Evolutionary conservation across 2,329 filamentous ascomycete genomes (phyloP).

Genomic region (Lecanosticta acicola): DNA sequence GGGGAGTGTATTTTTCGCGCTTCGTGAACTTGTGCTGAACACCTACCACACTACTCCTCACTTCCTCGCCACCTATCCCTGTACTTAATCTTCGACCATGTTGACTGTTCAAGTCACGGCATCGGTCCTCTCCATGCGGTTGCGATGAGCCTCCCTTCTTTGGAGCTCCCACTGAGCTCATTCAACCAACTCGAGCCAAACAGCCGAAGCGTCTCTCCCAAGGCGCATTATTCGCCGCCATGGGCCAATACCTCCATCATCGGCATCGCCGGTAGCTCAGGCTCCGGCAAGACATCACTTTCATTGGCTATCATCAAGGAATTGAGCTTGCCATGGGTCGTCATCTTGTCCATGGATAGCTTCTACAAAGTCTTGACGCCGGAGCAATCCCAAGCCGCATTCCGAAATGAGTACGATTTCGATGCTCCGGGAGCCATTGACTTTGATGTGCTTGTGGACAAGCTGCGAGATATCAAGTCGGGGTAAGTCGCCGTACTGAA

Average conservation of each 20-base stretch:
- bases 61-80: slow-evolving; percentile 5
- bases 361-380: slow-evolving; percentile 88
- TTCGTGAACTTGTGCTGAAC: background rate
- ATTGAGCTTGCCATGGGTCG: slow-evolving; percentile 93
- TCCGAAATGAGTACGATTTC: slow-evolving; percentile 90
- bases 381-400: slow-evolving; percentile 74
- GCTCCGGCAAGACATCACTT: slow-evolving; percentile 90
- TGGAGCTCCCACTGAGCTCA: slow-evolving; percentile 24
- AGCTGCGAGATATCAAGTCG: slow-evolving; percentile 76
- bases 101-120: slow-evolving; percentile 25
- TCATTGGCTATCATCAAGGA: slow-evolving; percentile 85
- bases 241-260: slow-evolving; percentile 97
- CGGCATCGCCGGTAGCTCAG: slow-evolving; percentile 89
- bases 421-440: slow-evolving; percentile 92
- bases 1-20: background rate
- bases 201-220: slow-evolving; percentile 14
- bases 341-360: slow-evolving; percentile 96
- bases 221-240: slow-evolving; percentile 79
- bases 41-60: slow-evolving; percentile 1
- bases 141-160: slow-evolving; percentile 27
- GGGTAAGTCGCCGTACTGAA: slow-evolving; percentile 55
- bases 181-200: slow-evolving; percentile 14
- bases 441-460: slow-evolving; percentile 80
- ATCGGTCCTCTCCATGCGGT: slow-evolving; percentile 24
- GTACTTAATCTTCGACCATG: slow-evolving; percentile 19